phyloP scores from a whole-genome alignment of 225 moss, liverwort and hornwort genomes.

The Marchantia polymorpha region DNA sequence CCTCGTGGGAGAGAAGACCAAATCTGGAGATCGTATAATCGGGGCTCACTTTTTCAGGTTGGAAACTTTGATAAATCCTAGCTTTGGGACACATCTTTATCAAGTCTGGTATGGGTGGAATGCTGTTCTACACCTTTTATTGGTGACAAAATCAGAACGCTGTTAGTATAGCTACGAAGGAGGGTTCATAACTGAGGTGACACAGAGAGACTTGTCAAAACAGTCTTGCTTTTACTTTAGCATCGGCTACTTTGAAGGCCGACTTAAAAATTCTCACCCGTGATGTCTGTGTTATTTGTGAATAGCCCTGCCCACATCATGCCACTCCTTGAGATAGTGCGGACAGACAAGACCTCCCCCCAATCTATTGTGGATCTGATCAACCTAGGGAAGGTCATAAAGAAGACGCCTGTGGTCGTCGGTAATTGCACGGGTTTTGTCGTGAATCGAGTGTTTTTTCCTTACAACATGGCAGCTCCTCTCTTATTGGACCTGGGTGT shows the following conservation, averaged over 20 bases:
- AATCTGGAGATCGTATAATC: conserved; percentile 73
- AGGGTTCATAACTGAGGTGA: too few species aligned
- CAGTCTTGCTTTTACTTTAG: too few species aligned
- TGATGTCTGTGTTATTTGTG: neutral
- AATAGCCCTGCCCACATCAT: conserved; percentile 97
- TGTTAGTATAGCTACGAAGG: too few species aligned
- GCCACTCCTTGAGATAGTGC: conserved; percentile 96
- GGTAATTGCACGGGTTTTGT: conserved; percentile 98
- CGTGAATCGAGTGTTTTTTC: conserved; percentile 95
- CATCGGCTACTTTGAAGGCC: too few species aligned
- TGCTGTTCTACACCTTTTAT: too few species aligned
- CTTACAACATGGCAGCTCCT: conserved; percentile 78
- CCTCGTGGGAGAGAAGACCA: conserved; percentile 80
- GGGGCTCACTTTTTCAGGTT: conserved; percentile 99
- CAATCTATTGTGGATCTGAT: conserved; percentile 94
- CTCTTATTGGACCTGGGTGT: conserved; percentile 81
- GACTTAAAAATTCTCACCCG: neutral
- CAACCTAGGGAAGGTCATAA: conserved; percentile 76
- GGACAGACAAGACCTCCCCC: conserved; percentile 88
- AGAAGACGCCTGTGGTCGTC: conserved; percentile 91
- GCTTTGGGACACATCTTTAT: too few species aligned
- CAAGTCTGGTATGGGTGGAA: too few species aligned
- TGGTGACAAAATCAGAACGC: too few species aligned
- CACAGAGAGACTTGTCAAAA: too few species aligned
- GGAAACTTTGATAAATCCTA: neutral